A percentile compares a stretch with the other conserved stretches of the same genome.
phyloP scores from a whole-genome alignment of 805 yeast species.

The Ogataea thermomethanolica region DNA sequence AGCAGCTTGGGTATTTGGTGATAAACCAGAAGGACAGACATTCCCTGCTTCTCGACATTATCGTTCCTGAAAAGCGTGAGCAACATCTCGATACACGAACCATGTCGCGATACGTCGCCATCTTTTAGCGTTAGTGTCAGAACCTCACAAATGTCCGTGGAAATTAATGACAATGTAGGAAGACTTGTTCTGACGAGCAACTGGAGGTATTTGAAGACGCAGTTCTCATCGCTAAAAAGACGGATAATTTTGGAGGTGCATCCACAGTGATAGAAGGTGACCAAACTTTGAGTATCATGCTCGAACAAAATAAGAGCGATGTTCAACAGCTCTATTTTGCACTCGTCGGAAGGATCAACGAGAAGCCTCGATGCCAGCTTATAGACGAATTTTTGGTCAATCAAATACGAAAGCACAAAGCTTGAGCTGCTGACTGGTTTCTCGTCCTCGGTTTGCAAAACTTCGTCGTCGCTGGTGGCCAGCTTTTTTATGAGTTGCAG shows the following conservation, averaged over 20 bases:
- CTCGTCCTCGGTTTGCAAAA: conserved; percentile 5
- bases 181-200: conserved; percentile 11
- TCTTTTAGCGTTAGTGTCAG: conserved; percentile 7
- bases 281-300: conserved; percentile 11
- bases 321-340: conserved; percentile 15
- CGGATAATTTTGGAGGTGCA: conserved; percentile 11
- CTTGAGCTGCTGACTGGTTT: conserved; percentile 1
- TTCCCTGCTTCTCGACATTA: conserved; percentile 10
- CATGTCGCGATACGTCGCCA: conserved; percentile 12
- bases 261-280: conserved; percentile 19
- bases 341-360: conserved; percentile 11
- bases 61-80: conserved; percentile 15
- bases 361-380: conserved; percentile 10
- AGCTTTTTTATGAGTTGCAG: conserved; percentile 14
- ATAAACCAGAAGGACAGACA: conserved; percentile 9
- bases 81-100: conserved; percentile 8
- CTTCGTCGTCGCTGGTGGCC: conserved; percentile 9
- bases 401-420: conserved; percentile 11
- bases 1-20: conserved; percentile 9
- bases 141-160: conserved; percentile 8
- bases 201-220: conserved; percentile 8
- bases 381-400: conserved; percentile 12
- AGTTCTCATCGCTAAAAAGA: conserved; percentile 8
- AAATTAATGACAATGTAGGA: conserved; percentile 10
- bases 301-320: conserved; percentile 14